Evolutionary conservation across 2,329 filamentous ascomycete genomes (phyloP).

Genomic region (Alternaria consortialis): DNA sequence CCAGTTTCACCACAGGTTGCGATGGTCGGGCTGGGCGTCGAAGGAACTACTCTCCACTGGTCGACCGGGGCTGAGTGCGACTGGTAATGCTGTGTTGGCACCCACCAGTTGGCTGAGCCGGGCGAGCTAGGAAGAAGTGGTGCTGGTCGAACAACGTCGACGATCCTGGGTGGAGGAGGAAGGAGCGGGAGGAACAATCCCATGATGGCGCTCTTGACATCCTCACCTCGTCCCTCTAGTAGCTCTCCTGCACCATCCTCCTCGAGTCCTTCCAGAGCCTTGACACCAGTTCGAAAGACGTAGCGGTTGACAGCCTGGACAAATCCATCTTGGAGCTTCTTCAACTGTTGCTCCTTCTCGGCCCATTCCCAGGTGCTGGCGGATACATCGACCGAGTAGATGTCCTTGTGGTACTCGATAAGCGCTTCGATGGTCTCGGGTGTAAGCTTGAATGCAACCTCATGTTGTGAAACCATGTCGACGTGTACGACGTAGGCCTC

Average conservation of each 20-base stretch:
- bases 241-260: constrained; percentile 96
- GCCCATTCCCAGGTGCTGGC: constrained; percentile 93
- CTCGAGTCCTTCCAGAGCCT: constrained; percentile 92
- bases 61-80: constrained; percentile 77
- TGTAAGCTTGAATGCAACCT: constrained; percentile 98
- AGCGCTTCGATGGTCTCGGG: constrained; percentile 91
- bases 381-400: constrained; percentile 89
- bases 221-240: constrained; percentile 87
- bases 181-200: constrained; percentile 85
- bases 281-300: constrained; percentile 88
- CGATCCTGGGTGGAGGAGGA: constrained; percentile 84
- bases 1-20: constrained; percentile 77
- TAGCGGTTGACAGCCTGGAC: constrained; percentile 97
- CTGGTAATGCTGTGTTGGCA: constrained; percentile 66
- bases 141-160: constrained; percentile 87
- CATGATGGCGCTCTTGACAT: constrained; percentile 88
- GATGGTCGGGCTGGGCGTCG: constrained; percentile 76
- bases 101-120: constrained; percentile 80
- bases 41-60: constrained; percentile 89
- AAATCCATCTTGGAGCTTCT: constrained; percentile 97
- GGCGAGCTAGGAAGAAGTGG: constrained; percentile 86
- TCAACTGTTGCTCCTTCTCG: constrained; percentile 94
- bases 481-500: constrained; percentile 99
- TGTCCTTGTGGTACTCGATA: constrained; percentile 94
- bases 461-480: constrained; percentile 97